These are phyloP conservation scores for Angophora floribunda DNA, from an alignment of 345 rosid species.

Conservation along the genomic window DNA sequence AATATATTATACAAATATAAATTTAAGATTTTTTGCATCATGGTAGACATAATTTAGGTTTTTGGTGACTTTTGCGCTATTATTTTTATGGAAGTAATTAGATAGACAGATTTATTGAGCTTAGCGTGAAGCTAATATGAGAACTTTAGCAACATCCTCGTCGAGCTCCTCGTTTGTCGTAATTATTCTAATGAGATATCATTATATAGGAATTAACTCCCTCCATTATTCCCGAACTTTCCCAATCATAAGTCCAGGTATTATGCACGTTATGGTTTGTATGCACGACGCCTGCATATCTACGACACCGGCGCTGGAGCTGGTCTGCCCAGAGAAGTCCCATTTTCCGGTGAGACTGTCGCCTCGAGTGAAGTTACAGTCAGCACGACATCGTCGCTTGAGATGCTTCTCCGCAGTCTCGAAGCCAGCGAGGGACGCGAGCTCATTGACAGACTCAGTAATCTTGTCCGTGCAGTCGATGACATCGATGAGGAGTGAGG, in stretches of 20 bases:
- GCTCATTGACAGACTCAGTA: constrained; percentile 36
- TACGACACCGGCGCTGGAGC: not conserved
- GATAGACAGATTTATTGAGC: not conserved
- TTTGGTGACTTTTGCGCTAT: too few species aligned
- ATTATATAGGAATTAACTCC: not conserved
- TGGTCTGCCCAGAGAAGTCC: not conserved
- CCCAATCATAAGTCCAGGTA: not conserved
- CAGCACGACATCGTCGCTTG: not conserved
- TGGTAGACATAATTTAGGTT: too few species aligned
- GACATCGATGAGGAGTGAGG: constrained; percentile 45
- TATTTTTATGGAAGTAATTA: not conserved
- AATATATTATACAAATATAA: too few species aligned
- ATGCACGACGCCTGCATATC: not conserved
- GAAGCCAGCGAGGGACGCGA: constrained; percentile 42
- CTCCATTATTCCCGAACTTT: not conserved
- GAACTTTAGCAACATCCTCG: not conserved
- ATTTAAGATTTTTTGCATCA: too few species aligned
- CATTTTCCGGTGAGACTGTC: not conserved
- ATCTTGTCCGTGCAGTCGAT: constrained; percentile 35
- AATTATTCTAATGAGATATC: not conserved
- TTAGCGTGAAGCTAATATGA: not conserved
- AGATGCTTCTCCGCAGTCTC: not conserved
- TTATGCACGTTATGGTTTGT: not conserved
- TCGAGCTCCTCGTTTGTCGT: not conserved
- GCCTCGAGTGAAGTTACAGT: not conserved